These are phyloP conservation scores for Alternaria hordeiaustralica DNA, from an alignment of 2,329 filamentous ascomycete genomes.

Conservation along the genomic window DNA sequence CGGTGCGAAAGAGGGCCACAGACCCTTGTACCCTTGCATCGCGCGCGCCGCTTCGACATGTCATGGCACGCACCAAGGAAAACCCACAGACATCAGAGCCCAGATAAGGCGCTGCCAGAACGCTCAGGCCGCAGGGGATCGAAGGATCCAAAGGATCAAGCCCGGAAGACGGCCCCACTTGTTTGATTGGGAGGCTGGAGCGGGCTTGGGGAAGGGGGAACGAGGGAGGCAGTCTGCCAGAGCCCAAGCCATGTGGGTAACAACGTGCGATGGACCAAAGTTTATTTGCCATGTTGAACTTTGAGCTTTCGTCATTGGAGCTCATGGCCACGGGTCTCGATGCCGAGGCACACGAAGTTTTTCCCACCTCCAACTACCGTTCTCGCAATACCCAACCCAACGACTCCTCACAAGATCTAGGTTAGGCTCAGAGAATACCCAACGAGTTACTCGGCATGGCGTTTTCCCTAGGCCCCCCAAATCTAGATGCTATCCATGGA, in stretches of 20 bases:
- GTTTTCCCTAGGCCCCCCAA: neutral
- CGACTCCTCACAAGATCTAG: neutral
- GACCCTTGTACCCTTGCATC: neutral
- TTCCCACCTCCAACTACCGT: neutral
- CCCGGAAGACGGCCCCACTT: conserved; percentile 3
- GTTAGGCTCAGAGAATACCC: neutral
- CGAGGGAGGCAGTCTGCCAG: neutral
- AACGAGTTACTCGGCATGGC: neutral
- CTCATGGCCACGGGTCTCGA: neutral
- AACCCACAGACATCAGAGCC: neutral
- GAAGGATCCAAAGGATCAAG: neutral
- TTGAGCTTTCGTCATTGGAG: neutral
- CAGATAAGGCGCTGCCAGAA: neutral
- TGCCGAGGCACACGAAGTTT: neutral
- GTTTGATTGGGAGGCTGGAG: conserved; percentile 12
- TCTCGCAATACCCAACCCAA: neutral
- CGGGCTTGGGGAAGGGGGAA: conserved; percentile 3
- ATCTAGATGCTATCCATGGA: neutral
- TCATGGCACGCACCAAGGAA: neutral
- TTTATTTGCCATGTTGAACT: neutral
- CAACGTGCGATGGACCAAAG: neutral
- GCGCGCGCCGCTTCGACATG: neutral
- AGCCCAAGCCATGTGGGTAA: conserved; percentile 3
- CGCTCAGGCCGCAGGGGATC: conserved; percentile 4
- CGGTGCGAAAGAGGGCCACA: neutral